A percentile compares a stretch with the other conserved stretches of the same genome.
phyloP scores from a whole-genome alignment of 768 basidiomycete genomes.

The Neoboletus brunneissimus region DNA sequence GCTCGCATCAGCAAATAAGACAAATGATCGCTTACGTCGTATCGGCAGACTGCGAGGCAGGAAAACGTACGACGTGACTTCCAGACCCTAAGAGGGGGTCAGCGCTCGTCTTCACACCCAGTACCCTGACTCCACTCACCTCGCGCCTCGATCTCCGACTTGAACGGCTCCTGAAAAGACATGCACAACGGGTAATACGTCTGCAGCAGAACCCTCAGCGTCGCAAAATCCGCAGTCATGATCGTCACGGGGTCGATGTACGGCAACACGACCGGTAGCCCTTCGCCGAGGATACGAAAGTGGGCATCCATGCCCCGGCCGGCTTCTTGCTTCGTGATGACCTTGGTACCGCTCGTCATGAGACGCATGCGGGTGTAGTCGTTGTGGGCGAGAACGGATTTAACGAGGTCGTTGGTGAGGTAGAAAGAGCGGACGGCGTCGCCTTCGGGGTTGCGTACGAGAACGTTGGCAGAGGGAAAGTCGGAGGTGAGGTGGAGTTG shows the following conservation, averaged over 20 bases:
- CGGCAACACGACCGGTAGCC: slow-evolving; percentile 79
- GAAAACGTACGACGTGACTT: slow-evolving; percentile 70
- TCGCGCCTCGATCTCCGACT: slow-evolving; percentile 46
- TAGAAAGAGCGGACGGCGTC: slow-evolving; percentile 79
- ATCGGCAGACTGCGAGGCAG: slow-evolving; percentile 49
- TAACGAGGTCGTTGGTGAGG: slow-evolving; percentile 82
- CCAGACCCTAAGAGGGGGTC: slow-evolving; percentile 49
- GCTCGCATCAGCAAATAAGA: neutral
- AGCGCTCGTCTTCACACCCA: neutral
- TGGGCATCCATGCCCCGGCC: slow-evolving; percentile 52
- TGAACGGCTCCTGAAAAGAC: slow-evolving; percentile 63
- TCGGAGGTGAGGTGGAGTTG: slow-evolving; percentile 63
- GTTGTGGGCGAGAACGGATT: slow-evolving; percentile 75
- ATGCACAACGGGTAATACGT: slow-evolving; percentile 76
- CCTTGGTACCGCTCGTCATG: slow-evolving; percentile 90
- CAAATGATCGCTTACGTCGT: slow-evolving; percentile 46
- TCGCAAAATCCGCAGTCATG: slow-evolving; percentile 51
- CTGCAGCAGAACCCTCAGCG: slow-evolving; percentile 65
- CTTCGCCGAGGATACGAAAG: slow-evolving; percentile 84
- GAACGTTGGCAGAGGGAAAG: slow-evolving; percentile 76
- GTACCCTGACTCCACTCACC: slow-evolving; percentile 51
- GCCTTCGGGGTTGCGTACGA: slow-evolving; percentile 82
- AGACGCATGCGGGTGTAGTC: slow-evolving; percentile 83
- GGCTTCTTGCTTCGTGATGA: slow-evolving; percentile 86
- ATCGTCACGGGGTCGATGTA: slow-evolving; percentile 68